Conservation (phyloP, 164 flowering plant genomes). For the Stephania cephalantha region DNA sequence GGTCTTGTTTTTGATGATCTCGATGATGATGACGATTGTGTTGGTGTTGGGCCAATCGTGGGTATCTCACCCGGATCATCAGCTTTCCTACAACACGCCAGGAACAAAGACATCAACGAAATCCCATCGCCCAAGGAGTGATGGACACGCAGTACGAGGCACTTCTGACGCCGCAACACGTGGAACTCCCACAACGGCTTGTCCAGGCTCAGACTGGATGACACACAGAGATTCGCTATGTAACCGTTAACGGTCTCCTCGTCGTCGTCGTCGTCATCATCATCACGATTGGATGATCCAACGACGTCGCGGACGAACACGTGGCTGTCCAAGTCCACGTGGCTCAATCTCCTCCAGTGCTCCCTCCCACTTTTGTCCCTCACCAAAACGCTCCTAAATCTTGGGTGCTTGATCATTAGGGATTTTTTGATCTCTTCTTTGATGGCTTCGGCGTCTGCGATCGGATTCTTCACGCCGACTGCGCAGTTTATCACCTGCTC, state of each 20-base stretch:
- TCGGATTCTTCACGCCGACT: slow-evolving; percentile 25
- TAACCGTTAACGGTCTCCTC: slow-evolving; percentile 30
- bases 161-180: slow-evolving; percentile 29
- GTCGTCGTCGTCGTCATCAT: slow-evolving; percentile 8
- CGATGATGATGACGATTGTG: not conserved
- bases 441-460: slow-evolving; percentile 25
- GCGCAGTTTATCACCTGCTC: slow-evolving; percentile 41
- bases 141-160: slow-evolving; percentile 44
- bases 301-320: slow-evolving; percentile 22
- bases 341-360: slow-evolving; percentile 36
- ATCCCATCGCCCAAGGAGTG: slow-evolving; percentile 73
- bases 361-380: slow-evolving; percentile 40
- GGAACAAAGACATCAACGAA: slow-evolving; percentile 54
- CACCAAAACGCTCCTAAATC: slow-evolving; percentile 52
- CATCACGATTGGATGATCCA: not conserved
- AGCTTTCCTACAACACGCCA: slow-evolving; percentile 33
- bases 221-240: slow-evolving; percentile 48
- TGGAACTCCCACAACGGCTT: slow-evolving; percentile 78
- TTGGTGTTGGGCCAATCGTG: slow-evolving; percentile 6
- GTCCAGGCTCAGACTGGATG: slow-evolving; percentile 33
- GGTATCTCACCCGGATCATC: slow-evolving; percentile 29
- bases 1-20: no score
- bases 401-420: slow-evolving; percentile 41
- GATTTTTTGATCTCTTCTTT: slow-evolving; percentile 27
- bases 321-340: slow-evolving; percentile 45